phyloP scores from a whole-genome alignment of 106 monocot genomes.

The Narthecium ossifragum region DNA sequence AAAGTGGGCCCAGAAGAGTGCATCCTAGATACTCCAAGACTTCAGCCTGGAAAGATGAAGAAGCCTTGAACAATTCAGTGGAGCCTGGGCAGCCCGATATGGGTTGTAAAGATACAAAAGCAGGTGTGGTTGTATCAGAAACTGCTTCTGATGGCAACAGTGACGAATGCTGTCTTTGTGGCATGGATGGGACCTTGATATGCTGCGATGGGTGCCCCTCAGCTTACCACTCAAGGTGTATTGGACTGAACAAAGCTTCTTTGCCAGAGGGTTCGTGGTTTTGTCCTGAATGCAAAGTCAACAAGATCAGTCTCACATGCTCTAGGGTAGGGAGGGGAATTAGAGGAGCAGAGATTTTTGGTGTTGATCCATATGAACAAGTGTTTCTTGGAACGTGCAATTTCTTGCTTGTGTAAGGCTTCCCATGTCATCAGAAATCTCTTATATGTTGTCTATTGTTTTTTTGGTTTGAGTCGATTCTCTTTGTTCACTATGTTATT shows the following conservation, averaged over 20 bases:
- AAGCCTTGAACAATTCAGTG: constrained; percentile 17
- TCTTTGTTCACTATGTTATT: too few species aligned
- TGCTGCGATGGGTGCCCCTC: constrained; percentile 96
- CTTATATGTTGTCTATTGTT: too few species aligned
- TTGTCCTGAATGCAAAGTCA: constrained; percentile 71
- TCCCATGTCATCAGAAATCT: too few species aligned
- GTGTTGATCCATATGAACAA: constrained; percentile 53
- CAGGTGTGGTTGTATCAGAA: constrained; percentile 7
- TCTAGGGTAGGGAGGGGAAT: constrained; percentile 51
- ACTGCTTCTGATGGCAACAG: constrained; percentile 52
- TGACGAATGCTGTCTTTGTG: constrained; percentile 87
- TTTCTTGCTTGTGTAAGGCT: constrained; percentile 85
- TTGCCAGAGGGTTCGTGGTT: constrained; percentile 76
- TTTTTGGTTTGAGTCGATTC: too few species aligned
- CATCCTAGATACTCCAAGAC: constrained; percentile 30
- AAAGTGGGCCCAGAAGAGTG: constrained; percentile 21
- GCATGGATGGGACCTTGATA: constrained; percentile 86
- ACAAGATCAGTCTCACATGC: constrained; percentile 30
- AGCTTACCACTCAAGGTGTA: constrained; percentile 90
- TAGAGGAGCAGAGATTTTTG: constrained; percentile 70
- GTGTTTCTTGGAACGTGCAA: constrained; percentile 78
- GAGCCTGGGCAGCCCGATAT: constrained; percentile 1
- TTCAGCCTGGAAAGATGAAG: constrained; percentile 20
- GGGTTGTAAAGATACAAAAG: not conserved
- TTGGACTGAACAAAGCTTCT: constrained; percentile 69